Conservation (phyloP, 2,329 filamentous ascomycete species). For the Balansia obtecta region DNA sequence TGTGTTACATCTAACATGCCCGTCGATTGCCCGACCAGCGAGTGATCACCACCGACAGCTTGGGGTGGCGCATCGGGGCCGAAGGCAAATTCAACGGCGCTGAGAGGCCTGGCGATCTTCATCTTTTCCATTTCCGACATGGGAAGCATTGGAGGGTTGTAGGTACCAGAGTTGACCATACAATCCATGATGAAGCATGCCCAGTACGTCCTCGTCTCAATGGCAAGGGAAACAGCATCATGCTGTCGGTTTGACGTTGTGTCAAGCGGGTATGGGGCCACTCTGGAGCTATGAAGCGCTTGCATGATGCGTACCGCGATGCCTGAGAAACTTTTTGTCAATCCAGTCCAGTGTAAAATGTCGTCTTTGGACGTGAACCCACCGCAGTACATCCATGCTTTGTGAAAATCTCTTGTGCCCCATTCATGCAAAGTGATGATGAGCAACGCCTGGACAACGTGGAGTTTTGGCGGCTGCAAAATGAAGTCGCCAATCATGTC, state of each 20-base stretch:
- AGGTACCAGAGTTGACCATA: slow-evolving; percentile 28
- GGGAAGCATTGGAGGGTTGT: slow-evolving; percentile 24
- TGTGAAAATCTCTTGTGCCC: slow-evolving; percentile 28
- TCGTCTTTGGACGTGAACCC: too few relatives aligned
- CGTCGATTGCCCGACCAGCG: slow-evolving; percentile 2
- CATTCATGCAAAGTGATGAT: slow-evolving; percentile 29
- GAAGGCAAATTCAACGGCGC: slow-evolving; percentile 27
- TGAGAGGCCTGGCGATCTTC: slow-evolving; percentile 18
- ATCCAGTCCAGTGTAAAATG: not conserved
- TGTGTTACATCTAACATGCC: slow-evolving; percentile 15
- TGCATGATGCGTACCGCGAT: slow-evolving; percentile 29
- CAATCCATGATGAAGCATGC: slow-evolving; percentile 33
- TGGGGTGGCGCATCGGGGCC: slow-evolving; percentile 14
- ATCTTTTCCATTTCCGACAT: slow-evolving; percentile 22
- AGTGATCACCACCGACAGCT: slow-evolving; percentile 3
- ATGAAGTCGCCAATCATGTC: slow-evolving; percentile 16
- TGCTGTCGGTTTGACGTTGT: slow-evolving; percentile 10
- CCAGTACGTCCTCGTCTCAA: slow-evolving; percentile 30
- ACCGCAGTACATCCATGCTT: slow-evolving; percentile 30
- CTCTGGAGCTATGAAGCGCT: slow-evolving; percentile 17
- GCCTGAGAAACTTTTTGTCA: slow-evolving; percentile 9
- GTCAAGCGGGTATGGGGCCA: slow-evolving; percentile 17
- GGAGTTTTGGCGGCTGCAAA: slow-evolving; percentile 18
- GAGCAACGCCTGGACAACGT: slow-evolving; percentile 26
- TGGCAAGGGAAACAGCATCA: slow-evolving; percentile 14